Evolutionary conservation across 164 flowering plant species (phyloP).

Genomic region (Saururus chinensis): DNA sequence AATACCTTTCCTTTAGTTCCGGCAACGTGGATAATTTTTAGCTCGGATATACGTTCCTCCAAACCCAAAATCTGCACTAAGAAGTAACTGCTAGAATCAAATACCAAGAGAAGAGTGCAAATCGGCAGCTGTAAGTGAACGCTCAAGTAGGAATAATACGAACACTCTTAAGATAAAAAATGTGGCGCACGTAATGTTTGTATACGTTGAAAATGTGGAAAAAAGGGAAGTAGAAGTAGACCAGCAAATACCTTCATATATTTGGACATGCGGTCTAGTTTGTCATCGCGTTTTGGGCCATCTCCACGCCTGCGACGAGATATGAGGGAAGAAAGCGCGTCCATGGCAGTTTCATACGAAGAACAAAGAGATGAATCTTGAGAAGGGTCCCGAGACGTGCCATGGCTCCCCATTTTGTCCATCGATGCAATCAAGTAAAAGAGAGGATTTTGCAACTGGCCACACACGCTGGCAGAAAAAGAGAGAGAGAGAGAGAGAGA

Average conservation of each 20-base stretch:
- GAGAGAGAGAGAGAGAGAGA: too few relatives aligned
- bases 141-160: too few relatives aligned
- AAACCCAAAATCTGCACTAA: slow-evolving; percentile 41
- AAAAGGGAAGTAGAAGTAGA: background rate
- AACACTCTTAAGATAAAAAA: too few relatives aligned
- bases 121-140: too few relatives aligned
- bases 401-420: slow-evolving; percentile 24
- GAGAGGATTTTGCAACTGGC: too few relatives aligned
- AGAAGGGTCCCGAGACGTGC: slow-evolving; percentile 11
- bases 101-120: background rate
- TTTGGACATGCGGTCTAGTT: slow-evolving; percentile 52
- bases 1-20: slow-evolving; percentile 78
- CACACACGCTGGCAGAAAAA: too few relatives aligned
- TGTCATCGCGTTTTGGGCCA: slow-evolving; percentile 24
- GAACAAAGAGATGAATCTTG: slow-evolving; percentile 19
- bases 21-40: slow-evolving; percentile 63
- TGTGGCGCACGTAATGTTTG: too few relatives aligned
- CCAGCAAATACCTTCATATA: slow-evolving; percentile 53
- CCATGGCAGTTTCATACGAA: slow-evolving; percentile 82
- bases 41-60: slow-evolving; percentile 35
- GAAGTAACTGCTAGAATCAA: background rate
- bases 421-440: slow-evolving; percentile 1
- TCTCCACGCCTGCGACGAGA: slow-evolving; percentile 49
- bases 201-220: too few relatives aligned
- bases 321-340: slow-evolving; percentile 83